Conservation (phyloP, 768 basidiomycete genomes). For the Suillus spraguei region DNA sequence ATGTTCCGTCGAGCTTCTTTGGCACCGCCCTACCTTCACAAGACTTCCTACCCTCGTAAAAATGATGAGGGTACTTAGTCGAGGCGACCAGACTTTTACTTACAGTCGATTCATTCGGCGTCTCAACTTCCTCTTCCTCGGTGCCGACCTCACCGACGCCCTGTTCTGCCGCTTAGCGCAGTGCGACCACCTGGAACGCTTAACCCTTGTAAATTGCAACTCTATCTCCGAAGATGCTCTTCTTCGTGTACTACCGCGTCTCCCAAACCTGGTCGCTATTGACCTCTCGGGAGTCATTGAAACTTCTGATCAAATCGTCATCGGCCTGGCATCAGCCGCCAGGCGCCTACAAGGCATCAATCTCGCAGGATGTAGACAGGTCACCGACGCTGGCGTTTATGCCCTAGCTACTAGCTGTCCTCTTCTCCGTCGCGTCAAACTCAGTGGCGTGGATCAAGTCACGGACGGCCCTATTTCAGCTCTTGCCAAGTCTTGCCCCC, state of each 20-base stretch:
- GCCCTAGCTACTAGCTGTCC: slow-evolving; percentile 77
- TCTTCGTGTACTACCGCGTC: slow-evolving; percentile 61
- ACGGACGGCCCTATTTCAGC: slow-evolving; percentile 79
- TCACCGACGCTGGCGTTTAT: slow-evolving; percentile 77
- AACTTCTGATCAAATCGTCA: slow-evolving; percentile 71
- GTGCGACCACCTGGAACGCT: slow-evolving; percentile 83
- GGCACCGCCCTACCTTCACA: slow-evolving; percentile 86
- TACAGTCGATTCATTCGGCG: slow-evolving; percentile 89
- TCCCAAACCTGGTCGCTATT: slow-evolving; percentile 81
- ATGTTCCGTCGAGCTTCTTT: slow-evolving; percentile 92
- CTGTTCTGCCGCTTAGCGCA: slow-evolving; percentile 68
- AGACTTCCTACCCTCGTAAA: slow-evolving; percentile 70
- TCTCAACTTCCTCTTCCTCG: slow-evolving; percentile 83
- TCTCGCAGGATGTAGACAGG: slow-evolving; percentile 76
- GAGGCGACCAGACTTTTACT: slow-evolving; percentile 74
- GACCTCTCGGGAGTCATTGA: slow-evolving; percentile 77
- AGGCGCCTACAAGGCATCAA: slow-evolving; percentile 90
- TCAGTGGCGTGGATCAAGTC: slow-evolving; percentile 73
- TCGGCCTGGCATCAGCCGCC: slow-evolving; percentile 69
- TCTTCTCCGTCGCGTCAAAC: slow-evolving; percentile 85
- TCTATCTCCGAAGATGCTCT: slow-evolving; percentile 67
- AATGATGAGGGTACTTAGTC: slow-evolving; percentile 72
- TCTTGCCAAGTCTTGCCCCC: slow-evolving; percentile 76
- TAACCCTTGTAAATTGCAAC: slow-evolving; percentile 83
- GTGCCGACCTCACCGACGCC: slow-evolving; percentile 69